Percentiles rank a stretch among this genome's conserved stretches.
These are phyloP conservation scores for Phytophthora pini DNA, from an alignment of 352 stramenopile species.

Conservation along the genomic window DNA sequence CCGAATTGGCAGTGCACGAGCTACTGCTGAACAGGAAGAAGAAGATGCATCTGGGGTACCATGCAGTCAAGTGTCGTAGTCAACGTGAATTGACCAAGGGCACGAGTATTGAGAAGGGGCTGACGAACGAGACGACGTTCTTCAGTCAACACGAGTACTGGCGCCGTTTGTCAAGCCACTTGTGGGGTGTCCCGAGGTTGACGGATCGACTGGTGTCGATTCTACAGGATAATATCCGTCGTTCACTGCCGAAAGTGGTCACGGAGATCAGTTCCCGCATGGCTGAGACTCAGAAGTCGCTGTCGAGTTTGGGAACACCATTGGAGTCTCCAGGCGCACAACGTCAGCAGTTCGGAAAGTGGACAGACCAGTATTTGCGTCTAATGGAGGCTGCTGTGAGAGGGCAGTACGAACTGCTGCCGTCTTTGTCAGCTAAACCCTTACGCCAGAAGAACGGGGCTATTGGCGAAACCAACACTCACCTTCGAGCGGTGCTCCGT, in stretches of 20 bases:
- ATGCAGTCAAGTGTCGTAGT: conserved; percentile 88
- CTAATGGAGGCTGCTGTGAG: conserved; percentile 44
- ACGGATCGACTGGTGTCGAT: conserved; percentile 48
- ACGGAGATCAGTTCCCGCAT: conserved; percentile 46
- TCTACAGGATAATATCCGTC: conserved; percentile 58
- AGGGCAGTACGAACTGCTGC: conserved; percentile 41
- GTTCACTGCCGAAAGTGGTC: conserved; percentile 53
- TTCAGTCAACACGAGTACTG: conserved; percentile 59
- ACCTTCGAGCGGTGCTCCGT: conserved; percentile 41
- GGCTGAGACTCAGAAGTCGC: conserved; percentile 17
- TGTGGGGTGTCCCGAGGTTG: conserved; percentile 47
- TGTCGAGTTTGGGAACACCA: conserved; percentile 34
- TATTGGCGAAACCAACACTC: conserved; percentile 6
- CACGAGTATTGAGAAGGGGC: conserved; percentile 59
- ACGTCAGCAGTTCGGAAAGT: conserved; percentile 44
- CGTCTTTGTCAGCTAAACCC: neutral
- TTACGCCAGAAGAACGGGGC: neutral
- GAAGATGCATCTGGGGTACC: conserved; percentile 70
- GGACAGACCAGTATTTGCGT: conserved; percentile 37
- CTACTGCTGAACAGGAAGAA: conserved; percentile 83
- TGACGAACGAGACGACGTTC: conserved; percentile 64
- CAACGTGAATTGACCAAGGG: conserved; percentile 70
- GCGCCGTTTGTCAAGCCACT: conserved; percentile 30
- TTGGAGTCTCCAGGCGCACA: conserved; percentile 30
- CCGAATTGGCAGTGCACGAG: conserved; percentile 69